A percentile compares a stretch with the other conserved stretches of the same genome.
Evolutionary conservation across 306 rosid genomes (phyloP).

Genomic region (Neltuma alba): DNA sequence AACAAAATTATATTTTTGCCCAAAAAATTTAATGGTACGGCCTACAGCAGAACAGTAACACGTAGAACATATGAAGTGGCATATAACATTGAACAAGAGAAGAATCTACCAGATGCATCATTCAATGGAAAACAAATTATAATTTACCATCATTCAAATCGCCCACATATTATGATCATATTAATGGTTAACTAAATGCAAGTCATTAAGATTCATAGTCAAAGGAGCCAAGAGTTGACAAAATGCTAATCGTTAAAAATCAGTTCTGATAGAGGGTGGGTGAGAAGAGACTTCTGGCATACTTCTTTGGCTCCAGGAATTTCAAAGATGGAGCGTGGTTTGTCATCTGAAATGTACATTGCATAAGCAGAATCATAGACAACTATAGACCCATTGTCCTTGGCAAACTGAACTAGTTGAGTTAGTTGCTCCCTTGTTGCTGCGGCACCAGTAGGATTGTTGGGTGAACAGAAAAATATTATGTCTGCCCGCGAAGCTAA

Average conservation of each 20-base stretch:
- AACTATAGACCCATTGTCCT: conserved; percentile 86
- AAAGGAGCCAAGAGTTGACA: conserved; percentile 4
- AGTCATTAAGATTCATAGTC: conserved; percentile 10
- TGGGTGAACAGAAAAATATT: conserved; percentile 83
- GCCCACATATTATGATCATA: background rate
- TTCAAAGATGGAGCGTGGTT: conserved; percentile 88
- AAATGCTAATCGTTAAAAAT: background rate
- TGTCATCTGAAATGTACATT: conserved; percentile 82
- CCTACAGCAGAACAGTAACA: background rate
- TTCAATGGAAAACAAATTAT: conserved; percentile 13
- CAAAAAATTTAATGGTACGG: conserved; percentile 4
- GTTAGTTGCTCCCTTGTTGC: conserved; percentile 72
- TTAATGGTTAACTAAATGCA: background rate
- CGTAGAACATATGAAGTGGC: background rate
- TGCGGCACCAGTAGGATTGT: conserved; percentile 82
- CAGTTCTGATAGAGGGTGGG: background rate
- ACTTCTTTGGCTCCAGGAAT: conserved; percentile 99
- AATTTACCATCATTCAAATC: conserved; percentile 2
- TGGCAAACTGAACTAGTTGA: conserved; percentile 78
- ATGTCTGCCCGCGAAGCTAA: conserved; percentile 63
- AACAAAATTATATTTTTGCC: too few relatives aligned
- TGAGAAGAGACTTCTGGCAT: conserved; percentile 20
- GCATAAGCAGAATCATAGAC: conserved; percentile 97
- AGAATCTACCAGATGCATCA: conserved; percentile 26
- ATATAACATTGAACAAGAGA: conserved; percentile 10